Evolutionary conservation across 202 grass and related monocot species (phyloP).

Genomic region (Dendrocalamus latiflorus): DNA sequence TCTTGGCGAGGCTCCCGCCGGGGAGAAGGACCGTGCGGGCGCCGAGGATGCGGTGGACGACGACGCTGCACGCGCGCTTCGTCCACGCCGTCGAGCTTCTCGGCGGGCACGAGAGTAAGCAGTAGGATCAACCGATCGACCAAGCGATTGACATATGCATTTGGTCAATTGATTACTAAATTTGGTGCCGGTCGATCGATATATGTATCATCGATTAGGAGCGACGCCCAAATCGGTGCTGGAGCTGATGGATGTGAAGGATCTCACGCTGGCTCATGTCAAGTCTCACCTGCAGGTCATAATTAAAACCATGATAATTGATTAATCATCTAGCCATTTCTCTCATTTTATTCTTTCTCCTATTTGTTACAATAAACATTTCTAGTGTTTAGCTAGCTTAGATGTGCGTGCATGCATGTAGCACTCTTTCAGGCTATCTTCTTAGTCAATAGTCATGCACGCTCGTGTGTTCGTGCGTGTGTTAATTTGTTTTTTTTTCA

Average conservation of each 20-base stretch:
- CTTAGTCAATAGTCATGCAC: not conserved
- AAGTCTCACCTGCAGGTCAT: slow-evolving; percentile 63
- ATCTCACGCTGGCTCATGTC: slow-evolving; percentile 68
- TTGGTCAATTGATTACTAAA: not conserved
- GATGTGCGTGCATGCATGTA: too few species aligned
- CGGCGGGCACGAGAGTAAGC: slow-evolving; percentile 57
- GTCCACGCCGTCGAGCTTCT: slow-evolving; percentile 57
- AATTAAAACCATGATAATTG: not conserved
- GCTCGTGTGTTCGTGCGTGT: not conserved
- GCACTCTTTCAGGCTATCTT: not conserved
- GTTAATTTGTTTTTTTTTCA: not conserved
- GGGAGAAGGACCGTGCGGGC: slow-evolving; percentile 32
- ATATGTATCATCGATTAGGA: slow-evolving; percentile 9
- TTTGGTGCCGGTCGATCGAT: too few species aligned
- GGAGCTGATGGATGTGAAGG: slow-evolving; percentile 71
- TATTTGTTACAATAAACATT: not conserved
- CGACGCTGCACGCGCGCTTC: slow-evolving; percentile 51
- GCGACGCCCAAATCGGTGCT: slow-evolving; percentile 64
- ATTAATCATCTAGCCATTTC: not conserved
- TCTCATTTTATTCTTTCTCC: not conserved
- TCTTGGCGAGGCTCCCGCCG: slow-evolving; percentile 19
- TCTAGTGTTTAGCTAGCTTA: not conserved
- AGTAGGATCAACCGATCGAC: not conserved
- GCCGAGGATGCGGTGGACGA: slow-evolving; percentile 64
- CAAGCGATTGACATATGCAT: too few species aligned